phyloP scores from a whole-genome alignment of 192 early-diverging fungal genomes.

The Coemansia sp. region DNA sequence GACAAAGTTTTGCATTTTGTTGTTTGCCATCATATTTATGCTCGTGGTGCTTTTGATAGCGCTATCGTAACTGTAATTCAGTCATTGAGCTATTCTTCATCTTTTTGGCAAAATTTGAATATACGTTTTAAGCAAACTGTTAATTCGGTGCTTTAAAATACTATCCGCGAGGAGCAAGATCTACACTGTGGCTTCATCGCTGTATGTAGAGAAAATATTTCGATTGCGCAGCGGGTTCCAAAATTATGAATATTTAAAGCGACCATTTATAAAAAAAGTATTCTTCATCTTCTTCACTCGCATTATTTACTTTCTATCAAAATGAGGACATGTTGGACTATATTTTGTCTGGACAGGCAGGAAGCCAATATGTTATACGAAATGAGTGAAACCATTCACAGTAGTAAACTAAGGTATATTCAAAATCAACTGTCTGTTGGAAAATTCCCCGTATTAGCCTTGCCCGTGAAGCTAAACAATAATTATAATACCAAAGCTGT shows the following conservation, averaged over 20 bases:
- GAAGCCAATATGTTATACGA: not conserved
- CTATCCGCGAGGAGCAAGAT: too few relatives aligned
- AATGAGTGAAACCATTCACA: too few relatives aligned
- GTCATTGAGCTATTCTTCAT: not conserved
- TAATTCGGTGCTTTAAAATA: too few relatives aligned
- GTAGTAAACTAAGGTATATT: too few relatives aligned
- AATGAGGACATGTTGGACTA: not conserved
- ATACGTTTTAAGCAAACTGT: too few relatives aligned
- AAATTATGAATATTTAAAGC: not conserved
- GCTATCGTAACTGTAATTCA: constrained; percentile 20
- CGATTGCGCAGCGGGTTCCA: too few relatives aligned
- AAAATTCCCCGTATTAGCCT: not conserved
- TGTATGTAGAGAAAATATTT: too few relatives aligned
- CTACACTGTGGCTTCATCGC: too few relatives aligned
- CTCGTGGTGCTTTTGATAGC: constrained; percentile 62
- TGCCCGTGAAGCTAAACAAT: not conserved
- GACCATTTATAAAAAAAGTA: not conserved
- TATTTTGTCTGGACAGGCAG: not conserved
- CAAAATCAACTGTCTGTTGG: not conserved
- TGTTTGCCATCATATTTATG: constrained; percentile 72
- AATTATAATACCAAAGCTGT: not conserved
- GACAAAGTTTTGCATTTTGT: constrained; percentile 79
- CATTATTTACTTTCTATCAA: not conserved
- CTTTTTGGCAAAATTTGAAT: too few relatives aligned
- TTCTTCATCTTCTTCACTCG: not conserved